A percentile compares a stretch with the other conserved stretches of the same genome.
Evolutionary conservation across 345 rosid species (phyloP).

Genomic region (Ceriops tagal): DNA sequence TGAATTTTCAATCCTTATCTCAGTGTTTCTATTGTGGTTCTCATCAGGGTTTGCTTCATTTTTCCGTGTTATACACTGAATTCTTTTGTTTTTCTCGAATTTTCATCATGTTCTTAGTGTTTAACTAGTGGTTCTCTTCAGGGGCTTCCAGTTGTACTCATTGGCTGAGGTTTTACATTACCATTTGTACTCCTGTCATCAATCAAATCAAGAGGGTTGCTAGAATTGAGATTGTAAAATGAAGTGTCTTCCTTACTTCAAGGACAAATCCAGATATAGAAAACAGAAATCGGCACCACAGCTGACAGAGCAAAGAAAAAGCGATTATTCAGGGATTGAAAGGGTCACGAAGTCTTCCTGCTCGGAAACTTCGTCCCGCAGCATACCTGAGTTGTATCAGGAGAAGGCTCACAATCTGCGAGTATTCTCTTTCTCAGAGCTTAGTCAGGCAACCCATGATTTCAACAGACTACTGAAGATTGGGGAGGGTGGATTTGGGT

Average conservation of each 20-base stretch:
- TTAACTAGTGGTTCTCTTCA: too few relatives aligned
- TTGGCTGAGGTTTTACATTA: too few relatives aligned
- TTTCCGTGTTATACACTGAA: too few relatives aligned
- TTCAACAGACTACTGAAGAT: conserved; percentile 61
- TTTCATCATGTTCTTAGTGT: too few relatives aligned
- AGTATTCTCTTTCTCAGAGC: conserved; percentile 68
- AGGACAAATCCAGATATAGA: conserved; percentile 39
- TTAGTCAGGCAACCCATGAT: conserved; percentile 58
- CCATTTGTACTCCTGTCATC: too few relatives aligned
- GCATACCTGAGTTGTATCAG: conserved; percentile 60
- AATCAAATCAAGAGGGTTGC: background rate
- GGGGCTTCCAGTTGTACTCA: too few relatives aligned
- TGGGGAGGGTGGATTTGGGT: conserved; percentile 93
- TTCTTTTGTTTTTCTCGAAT: too few relatives aligned
- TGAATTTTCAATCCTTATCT: too few relatives aligned
- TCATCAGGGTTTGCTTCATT: too few relatives aligned
- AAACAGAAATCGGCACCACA: conserved; percentile 51
- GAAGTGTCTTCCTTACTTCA: conserved; percentile 57
- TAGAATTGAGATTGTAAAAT: conserved; percentile 15
- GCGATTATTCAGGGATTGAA: conserved; percentile 22
- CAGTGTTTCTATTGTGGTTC: too few relatives aligned
- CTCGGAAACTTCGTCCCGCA: conserved; percentile 49
- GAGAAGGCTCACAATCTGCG: conserved; percentile 63
- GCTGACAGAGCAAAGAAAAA: conserved; percentile 23
- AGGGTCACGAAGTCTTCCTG: conserved; percentile 41